A percentile compares a stretch with the other conserved stretches of the same genome.
These are phyloP conservation scores for Neurospora sp. DNA, from an alignment of 2,329 filamentous ascomycete genomes.

Conservation along the genomic window DNA sequence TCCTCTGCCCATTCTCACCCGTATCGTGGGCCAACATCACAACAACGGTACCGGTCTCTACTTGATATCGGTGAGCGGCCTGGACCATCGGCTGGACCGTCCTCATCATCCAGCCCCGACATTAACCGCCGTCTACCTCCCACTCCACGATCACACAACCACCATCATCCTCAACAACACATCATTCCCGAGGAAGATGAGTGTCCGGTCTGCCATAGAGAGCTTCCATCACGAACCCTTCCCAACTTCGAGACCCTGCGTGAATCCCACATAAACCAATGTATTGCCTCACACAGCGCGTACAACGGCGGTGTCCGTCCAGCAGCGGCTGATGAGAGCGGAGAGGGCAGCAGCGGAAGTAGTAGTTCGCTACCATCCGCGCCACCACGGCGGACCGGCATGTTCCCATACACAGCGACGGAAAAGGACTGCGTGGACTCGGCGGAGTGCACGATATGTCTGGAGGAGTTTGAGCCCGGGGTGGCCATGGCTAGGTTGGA, in stretches of 20 bases:
- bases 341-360: not conserved
- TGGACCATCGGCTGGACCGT: constrained; percentile 21
- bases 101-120: constrained; percentile 10
- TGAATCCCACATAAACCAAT: constrained; percentile 48
- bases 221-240: constrained; percentile 51
- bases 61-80: constrained; percentile 22
- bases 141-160: constrained; percentile 11
- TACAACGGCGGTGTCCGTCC: constrained; percentile 27
- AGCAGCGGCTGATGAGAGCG: constrained; percentile 10
- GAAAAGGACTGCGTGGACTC: constrained; percentile 61
- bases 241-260: constrained; percentile 44
- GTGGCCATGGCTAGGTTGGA: constrained; percentile 55
- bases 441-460: constrained; percentile 57
- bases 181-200: constrained; percentile 64
- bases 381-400: constrained; percentile 41
- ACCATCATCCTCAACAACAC: constrained; percentile 30
- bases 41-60: constrained; percentile 20
- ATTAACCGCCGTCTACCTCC: constrained; percentile 22
- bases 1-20: constrained; percentile 14
- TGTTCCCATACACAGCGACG: constrained; percentile 54
- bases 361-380: constrained; percentile 19
- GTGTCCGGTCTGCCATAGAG: constrained; percentile 65
- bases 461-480: constrained; percentile 55
- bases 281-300: constrained; percentile 45
- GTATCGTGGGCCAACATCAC: constrained; percentile 5